Base-by-base conservation (phyloP, 495 filamentous ascomycete genomes). In the Penicillium cosmopolitanum region DNA sequence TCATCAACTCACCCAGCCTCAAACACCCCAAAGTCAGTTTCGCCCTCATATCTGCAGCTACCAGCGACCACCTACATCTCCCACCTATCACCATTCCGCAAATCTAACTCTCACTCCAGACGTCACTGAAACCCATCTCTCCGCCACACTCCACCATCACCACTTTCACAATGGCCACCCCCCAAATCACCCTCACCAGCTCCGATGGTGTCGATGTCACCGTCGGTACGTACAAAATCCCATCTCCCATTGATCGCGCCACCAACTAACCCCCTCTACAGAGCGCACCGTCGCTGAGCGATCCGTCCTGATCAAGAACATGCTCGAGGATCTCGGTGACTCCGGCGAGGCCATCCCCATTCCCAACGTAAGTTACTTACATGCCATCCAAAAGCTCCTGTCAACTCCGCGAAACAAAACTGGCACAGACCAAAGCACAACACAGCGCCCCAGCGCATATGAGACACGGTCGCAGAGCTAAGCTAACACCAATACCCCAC, bases 301-400 rank as follows among this genome's bases (percentile, higher is more conserved):
- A 50, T 96, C 92, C 7, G 83, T 97, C 55, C 83, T 98, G 19
- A 94, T 98, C 83, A 97, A 97, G 84, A 95, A 97, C 81, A 86
- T 98, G 87, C 83, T 98, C 43, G 95, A 97, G 67, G 95, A 98
- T 74, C 78, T 97, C 34, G 92, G 91, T 57, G 81, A 82, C n/a
- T 75, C 87, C 48, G 80, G 73, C 9, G 84, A 91, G 62, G 78
- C 82, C 12, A 89, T 94, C 38, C 90, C 95, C 8, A 93, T 98
- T 57, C 90, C 92, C 31, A 98, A 98, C 66, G 95, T 91, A 77
- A 73, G 89, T 77, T 16, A 16, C 13, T 56, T 13, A 13, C 36
- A 21, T 21, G 19, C 1, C 1, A 31, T 31, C 8, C 28, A 9
- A 31, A 31, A 38, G 15, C 10, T 38, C 15, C 36, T 1, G 1